A percentile compares a stretch with the other conserved stretches of the same genome.
phyloP scores from a whole-genome alignment of 345 rosid species.

The Turritis glabra region DNA sequence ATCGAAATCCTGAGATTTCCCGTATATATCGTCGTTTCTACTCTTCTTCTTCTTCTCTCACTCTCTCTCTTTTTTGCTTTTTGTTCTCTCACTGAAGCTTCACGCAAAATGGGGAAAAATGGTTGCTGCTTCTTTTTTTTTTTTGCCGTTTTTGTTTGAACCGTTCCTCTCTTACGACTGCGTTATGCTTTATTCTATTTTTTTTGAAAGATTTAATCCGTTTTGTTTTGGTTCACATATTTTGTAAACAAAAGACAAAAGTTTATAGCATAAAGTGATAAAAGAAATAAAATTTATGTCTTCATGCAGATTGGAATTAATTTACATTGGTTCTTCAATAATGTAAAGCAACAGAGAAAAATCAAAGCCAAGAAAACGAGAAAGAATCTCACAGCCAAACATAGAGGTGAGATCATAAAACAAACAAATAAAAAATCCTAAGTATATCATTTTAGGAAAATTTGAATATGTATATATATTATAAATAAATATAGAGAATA shows the following conservation, averaged over 20 bases:
- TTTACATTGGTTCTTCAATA: slow-evolving; percentile 32
- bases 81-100: slow-evolving; percentile 23
- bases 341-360: slow-evolving; percentile 1
- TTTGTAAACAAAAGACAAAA: neutral
- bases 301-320: neutral
- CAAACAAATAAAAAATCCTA: slow-evolving; percentile 13
- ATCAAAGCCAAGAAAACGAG: slow-evolving; percentile 10
- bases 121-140: neutral
- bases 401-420: slow-evolving; percentile 32
- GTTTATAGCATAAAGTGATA: neutral
- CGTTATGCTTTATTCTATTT: neutral
- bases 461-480: neutral
- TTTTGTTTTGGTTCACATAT: neutral
- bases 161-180: slow-evolving; percentile 3
- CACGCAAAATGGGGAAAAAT: slow-evolving; percentile 12
- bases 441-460: neutral
- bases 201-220: neutral
- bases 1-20: neutral
- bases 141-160: slow-evolving; percentile 23
- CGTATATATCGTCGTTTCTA: slow-evolving; percentile 1
- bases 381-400: slow-evolving; percentile 41
- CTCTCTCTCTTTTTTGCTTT: neutral
- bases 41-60: slow-evolving; percentile 23
- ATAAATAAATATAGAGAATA: neutral
- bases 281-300: neutral